Evolutionary conservation across 192 early-diverging fungal genomes (phyloP).

Genomic region (Gorgonomyces haynaldii): DNA sequence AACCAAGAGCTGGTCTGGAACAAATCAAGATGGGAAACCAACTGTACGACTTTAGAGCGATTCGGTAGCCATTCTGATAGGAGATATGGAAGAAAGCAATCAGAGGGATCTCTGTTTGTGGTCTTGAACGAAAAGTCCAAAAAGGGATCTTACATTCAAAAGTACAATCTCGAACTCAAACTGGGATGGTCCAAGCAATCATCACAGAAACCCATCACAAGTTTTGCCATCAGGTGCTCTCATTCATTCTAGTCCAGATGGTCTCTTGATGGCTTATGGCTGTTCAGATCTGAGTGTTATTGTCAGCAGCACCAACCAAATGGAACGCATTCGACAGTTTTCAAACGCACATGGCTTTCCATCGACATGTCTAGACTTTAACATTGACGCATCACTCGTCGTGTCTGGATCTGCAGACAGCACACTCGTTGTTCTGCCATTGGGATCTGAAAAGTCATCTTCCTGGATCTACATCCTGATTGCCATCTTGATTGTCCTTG

Average conservation of each 20-base stretch:
- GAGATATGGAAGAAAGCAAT: slow-evolving; percentile 48
- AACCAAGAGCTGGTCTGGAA: slow-evolving; percentile 26
- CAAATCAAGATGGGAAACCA: slow-evolving; percentile 17
- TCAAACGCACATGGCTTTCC: slow-evolving; percentile 68
- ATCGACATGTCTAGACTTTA: slow-evolving; percentile 66
- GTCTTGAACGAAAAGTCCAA: slow-evolving; percentile 48
- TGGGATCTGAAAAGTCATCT: not conserved
- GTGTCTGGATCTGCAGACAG: slow-evolving; percentile 77
- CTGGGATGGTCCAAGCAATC: slow-evolving; percentile 35
- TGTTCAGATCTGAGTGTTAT: slow-evolving; percentile 59
- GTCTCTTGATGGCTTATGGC: slow-evolving; percentile 59
- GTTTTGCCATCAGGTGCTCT: slow-evolving; percentile 51
- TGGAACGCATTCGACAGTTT: slow-evolving; percentile 50
- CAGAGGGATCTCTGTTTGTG: slow-evolving; percentile 47
- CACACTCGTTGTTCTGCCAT: slow-evolving; percentile 14
- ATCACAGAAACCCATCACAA: slow-evolving; percentile 47
- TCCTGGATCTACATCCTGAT: not conserved
- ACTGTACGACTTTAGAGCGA: slow-evolving; percentile 21
- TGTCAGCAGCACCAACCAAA: slow-evolving; percentile 46
- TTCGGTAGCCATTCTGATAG: slow-evolving; percentile 6
- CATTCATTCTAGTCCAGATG: slow-evolving; percentile 42
- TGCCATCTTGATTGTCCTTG: not conserved
- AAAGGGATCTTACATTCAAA: slow-evolving; percentile 44
- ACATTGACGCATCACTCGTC: slow-evolving; percentile 45
- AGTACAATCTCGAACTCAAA: slow-evolving; percentile 51